These are phyloP conservation scores for Kwoniella dejecticola DNA, from an alignment of 768 basidiomycete species.

Conservation along the genomic window DNA sequence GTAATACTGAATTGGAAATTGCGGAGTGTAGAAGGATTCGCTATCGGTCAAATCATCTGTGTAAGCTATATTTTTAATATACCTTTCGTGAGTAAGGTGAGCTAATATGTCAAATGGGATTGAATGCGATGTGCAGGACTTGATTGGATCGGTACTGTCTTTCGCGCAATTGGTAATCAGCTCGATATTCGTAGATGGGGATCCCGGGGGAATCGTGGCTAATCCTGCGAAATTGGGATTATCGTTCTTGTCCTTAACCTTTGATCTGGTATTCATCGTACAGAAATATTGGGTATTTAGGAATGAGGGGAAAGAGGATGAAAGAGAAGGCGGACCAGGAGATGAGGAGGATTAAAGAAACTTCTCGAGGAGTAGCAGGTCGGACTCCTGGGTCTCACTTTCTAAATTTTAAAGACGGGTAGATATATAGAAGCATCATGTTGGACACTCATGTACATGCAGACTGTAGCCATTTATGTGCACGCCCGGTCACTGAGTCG, in stretches of 20 bases:
- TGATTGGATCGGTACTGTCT: slow-evolving; percentile 52
- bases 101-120: no score
- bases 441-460: no score
- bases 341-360: slow-evolving; percentile 20
- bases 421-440: neutral
- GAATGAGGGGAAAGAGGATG: neutral
- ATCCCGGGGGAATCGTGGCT: slow-evolving; percentile 47
- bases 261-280: slow-evolving; percentile 40
- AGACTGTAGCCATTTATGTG: no score
- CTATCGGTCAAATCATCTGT: slow-evolving; percentile 39
- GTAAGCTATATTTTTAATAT: slow-evolving; percentile 52
- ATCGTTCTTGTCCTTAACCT: slow-evolving; percentile 32
- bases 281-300: slow-evolving; percentile 42
- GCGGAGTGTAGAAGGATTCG: slow-evolving; percentile 54
- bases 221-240: slow-evolving; percentile 54
- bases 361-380: no score
- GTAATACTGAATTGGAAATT: slow-evolving; percentile 55
- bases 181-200: slow-evolving; percentile 41
- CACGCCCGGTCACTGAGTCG: no score
- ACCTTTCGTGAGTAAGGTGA: neutral
- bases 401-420: neutral
- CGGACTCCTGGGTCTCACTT: no score
- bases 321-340: slow-evolving; percentile 8
- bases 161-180: slow-evolving; percentile 50
- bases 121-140: no score